These are phyloP conservation scores for Fonsecaea monophora DNA, from an alignment of 2,329 filamentous ascomycete species.

Conservation along the genomic window DNA sequence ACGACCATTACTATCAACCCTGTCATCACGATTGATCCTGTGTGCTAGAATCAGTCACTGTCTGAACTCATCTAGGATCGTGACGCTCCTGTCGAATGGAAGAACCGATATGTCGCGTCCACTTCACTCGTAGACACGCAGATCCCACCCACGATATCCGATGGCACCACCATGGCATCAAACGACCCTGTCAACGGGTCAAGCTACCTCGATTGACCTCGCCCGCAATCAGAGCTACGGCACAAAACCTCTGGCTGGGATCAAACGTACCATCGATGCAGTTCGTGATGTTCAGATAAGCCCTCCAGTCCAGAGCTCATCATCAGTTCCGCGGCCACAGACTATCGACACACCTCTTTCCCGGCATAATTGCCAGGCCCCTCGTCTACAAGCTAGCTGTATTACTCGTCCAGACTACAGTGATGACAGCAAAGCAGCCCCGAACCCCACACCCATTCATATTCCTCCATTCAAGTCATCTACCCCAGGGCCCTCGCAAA, in stretches of 20 bases:
- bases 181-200: constrained; percentile 57
- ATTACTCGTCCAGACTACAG: constrained; percentile 9
- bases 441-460: background rate
- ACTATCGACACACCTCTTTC: background rate
- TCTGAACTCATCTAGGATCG: background rate
- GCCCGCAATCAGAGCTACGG: constrained; percentile 51
- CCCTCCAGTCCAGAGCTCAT: background rate
- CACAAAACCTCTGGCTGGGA: constrained; percentile 54
- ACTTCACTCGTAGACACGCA: background rate
- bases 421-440: background rate
- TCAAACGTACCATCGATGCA: constrained; percentile 54
- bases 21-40: background rate
- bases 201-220: constrained; percentile 56
- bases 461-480: constrained; percentile 25
- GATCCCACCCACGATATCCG: background rate
- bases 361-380: background rate
- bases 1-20: background rate
- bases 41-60: background rate
- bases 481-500: constrained; percentile 48
- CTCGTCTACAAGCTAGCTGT: constrained; percentile 27
- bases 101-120: background rate
- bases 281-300: constrained; percentile 11
- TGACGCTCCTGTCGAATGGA: background rate
- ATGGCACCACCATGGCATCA: constrained; percentile 28
- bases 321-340: constrained; percentile 3